Evolutionary conservation across 2,329 filamentous ascomycete genomes (phyloP), one percentile per base, ranked within the genome.

Genomic region (Epichloe glyceriae): DNA sequence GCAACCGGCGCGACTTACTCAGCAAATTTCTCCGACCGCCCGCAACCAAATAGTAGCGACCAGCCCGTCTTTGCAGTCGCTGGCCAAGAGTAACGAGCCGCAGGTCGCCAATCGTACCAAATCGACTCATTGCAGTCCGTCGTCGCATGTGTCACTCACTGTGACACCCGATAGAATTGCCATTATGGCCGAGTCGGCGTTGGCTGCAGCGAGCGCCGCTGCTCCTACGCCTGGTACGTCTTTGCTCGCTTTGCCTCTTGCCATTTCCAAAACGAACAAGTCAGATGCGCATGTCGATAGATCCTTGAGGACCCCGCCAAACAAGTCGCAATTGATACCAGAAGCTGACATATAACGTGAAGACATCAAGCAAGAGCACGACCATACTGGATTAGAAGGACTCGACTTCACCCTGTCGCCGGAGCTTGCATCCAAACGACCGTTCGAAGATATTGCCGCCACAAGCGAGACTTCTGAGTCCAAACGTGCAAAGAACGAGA

Each of bases 141-240:
- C 46, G 52, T 48, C 55, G 55, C 54, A 58, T 60, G 57, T 39
- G 33, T 46, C 49, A 50, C 42, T 49, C 45, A 55, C 57, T 57
- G 57, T 55, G 58, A 59, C 58, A 50, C 53, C 53, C 55, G 55
- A 58, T 56, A 57, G 59, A 58, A 62, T 58, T 62, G 60, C 60
- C 64, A 68, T 57, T 56, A 70, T 70, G 67, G 67, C 66, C 62
- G 67, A 70, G 63, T 60, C 66, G 58, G 66, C 64, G 57, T 67
- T 65, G 58, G 60, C 64, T 56, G 60, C 64, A 53, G 59, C 61
- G 56, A 61, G 57, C 58, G 63, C 59, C 56, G 61, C 61, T 56
- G 59, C 62, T 57, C 64, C 64, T 49, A 59, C 65, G 39, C 56
- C 61, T 62, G 65, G 68, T 70, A 64, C 56, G 66, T 60, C 47